Evolutionary conservation across 129 eudicot species (phyloP), one percentile per base, ranked within the genome.

Genomic region (Oenanthe sinensis): DNA sequence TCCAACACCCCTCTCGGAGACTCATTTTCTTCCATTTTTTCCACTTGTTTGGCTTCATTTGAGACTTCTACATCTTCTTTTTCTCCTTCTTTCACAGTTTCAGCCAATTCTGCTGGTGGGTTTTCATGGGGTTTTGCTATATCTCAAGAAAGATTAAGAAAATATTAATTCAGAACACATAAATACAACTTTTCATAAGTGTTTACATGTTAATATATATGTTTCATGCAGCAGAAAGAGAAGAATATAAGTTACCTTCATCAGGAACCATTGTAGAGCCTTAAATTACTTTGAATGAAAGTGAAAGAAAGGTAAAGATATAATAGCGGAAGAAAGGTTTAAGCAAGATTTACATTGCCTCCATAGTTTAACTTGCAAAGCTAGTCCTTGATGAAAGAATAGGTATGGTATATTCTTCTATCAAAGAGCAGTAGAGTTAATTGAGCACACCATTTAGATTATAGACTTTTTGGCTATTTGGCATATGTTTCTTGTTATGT

Each of bases 1-100:
- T 93, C 97, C 69, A 93, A 47, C 5, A 87, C 97, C 8, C 93
- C 93, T 79, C 96, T 87, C 15, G 98, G 98, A 7, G 98, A 90
- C 22, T 85, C 50, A 48, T 78, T 71, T 13, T 84, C 89, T 6
- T 83, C 83, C 20, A 28, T 44, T n/a, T 81, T 83, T 3, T 79
- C 84, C 28, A 48, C 15, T 1, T 26, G 43, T 30, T 75, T 54
- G 11, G 3, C 73, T 67, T 80, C 19, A 62, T 30, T 19, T 46
- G 43, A 65, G 71, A 55, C 17, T 22, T 71, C 63, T 26, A 67
- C 82, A 58, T 65, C 81, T 16, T 76, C 62, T 54, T 74, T 83
- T 58, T 54, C 81, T n/a, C 72, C 79, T 16, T 76, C 75, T 81
- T 81, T 71, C 60, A 6, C 49, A 16, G 22, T 42, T 36, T 74